A percentile compares a stretch with the other conserved stretches of the same genome.
phyloP scores from a whole-genome alignment of 2,329 filamentous ascomycete genomes.

The Claviceps paspali region DNA sequence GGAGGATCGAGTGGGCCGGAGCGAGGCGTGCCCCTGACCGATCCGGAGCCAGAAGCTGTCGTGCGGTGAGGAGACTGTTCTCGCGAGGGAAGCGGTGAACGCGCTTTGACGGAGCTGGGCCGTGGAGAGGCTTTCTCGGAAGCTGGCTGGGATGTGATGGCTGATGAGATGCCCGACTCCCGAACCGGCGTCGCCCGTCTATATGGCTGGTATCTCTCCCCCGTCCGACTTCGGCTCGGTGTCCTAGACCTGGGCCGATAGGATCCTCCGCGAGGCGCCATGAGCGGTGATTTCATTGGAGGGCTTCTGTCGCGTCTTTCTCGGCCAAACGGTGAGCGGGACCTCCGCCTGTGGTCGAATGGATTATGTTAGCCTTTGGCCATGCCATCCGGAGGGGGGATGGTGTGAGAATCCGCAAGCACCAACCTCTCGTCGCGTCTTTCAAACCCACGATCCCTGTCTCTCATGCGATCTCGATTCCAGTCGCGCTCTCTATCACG shows the following conservation, averaged over 20 bases:
- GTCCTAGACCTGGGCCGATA: constrained; percentile 40
- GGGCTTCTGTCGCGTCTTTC: constrained; percentile 26
- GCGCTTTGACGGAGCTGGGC: constrained; percentile 28
- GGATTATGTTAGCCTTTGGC: constrained; percentile 8
- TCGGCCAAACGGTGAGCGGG: constrained; percentile 36
- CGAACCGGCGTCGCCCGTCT: constrained; percentile 33
- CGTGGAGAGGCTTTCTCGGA: constrained; percentile 40
- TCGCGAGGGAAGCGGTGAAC: constrained; percentile 31
- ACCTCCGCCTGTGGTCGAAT: constrained; percentile 30
- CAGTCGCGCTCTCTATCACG: constrained; percentile 18
- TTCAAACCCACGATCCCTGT: constrained; percentile 21
- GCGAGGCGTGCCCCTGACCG: constrained; percentile 15
- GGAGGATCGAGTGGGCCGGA: constrained; percentile 15
- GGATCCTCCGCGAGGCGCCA: constrained; percentile 22
- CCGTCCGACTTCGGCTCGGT: constrained; percentile 27
- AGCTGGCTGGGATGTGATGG: constrained; percentile 32
- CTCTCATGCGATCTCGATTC: constrained; percentile 15
- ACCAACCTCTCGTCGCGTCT: constrained; percentile 26
- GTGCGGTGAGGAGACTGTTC: constrained; percentile 21
- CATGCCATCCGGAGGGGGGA: background rate
- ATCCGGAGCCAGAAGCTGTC: constrained; percentile 10
- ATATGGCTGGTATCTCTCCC: constrained; percentile 26
- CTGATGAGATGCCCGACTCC: constrained; percentile 34
- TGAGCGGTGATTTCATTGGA: constrained; percentile 13
- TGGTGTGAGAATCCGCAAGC: background rate